Base-by-base conservation (phyloP, 371 early-diverging fungal species). In the Mucor racemosus region DNA sequence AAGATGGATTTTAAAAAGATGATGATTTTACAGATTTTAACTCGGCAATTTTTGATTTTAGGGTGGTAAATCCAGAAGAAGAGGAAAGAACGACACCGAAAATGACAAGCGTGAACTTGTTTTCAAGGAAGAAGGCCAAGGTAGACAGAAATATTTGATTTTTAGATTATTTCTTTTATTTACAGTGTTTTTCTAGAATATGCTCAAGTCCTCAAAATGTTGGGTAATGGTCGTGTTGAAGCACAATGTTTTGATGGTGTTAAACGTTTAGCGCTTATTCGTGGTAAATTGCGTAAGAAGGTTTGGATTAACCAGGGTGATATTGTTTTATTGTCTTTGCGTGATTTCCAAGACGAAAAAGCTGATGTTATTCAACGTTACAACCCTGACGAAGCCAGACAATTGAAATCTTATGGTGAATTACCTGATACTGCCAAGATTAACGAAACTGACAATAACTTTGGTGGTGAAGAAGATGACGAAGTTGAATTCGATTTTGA, bases 311-410 rank as follows among this genome's bases (percentile, higher is more conserved):
- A 92, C 75, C 91, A 89, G 65, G 98, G 99, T 67, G 99, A 99
- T 76, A 92, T 99, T 61, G 90, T 99, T 9, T 86, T 99, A 58
- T 78, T 99, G 7, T 93, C 95, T 33, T 86, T 99, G 67, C 91
- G 99, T 76, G 99, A 99, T 68, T 99, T 91, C 87, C 96, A 99
- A 83, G 97, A 97, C 72, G 88, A 92, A 61, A 97, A 96, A 84
- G 97, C 97, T 61, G 99, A 99, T 85, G 95, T 99, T 60, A 94
- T 99, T 75, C 88, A 93, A 70, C 99, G 98, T 85, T 99, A 99
- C 82, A 95, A 90, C 64, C 92, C 97, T 62, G 97, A 98, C 66
- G 99, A 99, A 88, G 98, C 99, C n/a, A 89, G 97, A 73, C 87
- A 91, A 76, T 84, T 99, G 70, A 97, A 96, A 81, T 86, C 94